Evolutionary conservation across 768 basidiomycete species (phyloP).

Genomic region (Nidula microcarpa): DNA sequence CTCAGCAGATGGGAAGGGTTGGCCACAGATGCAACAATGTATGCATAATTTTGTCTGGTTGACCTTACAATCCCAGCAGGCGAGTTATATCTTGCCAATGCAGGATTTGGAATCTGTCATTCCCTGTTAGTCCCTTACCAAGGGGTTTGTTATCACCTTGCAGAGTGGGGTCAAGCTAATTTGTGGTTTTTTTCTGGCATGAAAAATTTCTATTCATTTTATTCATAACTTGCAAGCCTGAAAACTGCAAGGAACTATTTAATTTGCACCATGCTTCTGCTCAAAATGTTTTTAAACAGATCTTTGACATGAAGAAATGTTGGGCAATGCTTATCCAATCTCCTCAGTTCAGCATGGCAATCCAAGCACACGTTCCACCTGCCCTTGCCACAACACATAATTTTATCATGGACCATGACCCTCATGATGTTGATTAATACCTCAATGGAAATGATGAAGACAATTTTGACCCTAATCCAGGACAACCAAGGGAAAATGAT

Average conservation of each 20-base stretch:
- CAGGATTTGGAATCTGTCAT: constrained; percentile 29
- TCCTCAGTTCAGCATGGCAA: constrained; percentile 5
- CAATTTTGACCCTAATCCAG: constrained; percentile 1
- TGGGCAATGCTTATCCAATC: constrained; percentile 2
- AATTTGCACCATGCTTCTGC: constrained; percentile 30
- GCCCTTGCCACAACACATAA: constrained; percentile 7
- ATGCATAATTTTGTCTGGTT: constrained; percentile 14
- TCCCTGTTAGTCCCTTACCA: constrained; percentile 31
- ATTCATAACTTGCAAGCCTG: constrained; percentile 26
- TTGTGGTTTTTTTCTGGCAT: constrained; percentile 4
- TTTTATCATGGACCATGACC: constrained; percentile 8
- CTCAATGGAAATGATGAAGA: constrained; percentile 2
- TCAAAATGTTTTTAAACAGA: constrained; percentile 29
- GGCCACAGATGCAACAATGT: constrained; percentile 27
- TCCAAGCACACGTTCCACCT: constrained; percentile 6
- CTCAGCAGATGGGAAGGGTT: constrained; percentile 38
- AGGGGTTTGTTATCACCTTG: constrained; percentile 32
- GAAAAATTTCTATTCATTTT: constrained; percentile 1
- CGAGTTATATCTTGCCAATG: constrained; percentile 31
- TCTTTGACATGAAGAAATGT: constrained; percentile 25
- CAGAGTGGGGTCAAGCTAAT: constrained; percentile 24
- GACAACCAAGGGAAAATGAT: constrained; percentile 3
- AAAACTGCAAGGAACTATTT: constrained; percentile 25
- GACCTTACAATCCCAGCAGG: constrained; percentile 25
- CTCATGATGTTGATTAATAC: constrained; percentile 4